Evolutionary conservation across 75 land plant genomes (phyloP), one percentile per base, ranked within the genome.

Genomic region (Pinus taeda): DNA sequence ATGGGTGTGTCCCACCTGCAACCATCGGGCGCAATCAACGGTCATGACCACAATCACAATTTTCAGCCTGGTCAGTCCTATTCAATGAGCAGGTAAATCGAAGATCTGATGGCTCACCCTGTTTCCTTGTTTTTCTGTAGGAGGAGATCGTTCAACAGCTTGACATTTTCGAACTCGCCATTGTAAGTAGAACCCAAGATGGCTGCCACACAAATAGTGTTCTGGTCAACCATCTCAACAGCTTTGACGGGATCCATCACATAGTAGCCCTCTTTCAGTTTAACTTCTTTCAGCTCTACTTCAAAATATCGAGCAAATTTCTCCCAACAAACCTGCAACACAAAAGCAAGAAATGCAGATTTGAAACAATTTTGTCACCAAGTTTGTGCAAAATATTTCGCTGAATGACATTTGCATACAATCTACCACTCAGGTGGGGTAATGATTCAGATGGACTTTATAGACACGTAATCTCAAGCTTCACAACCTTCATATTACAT

Each of bases 161-260:
- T 80, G 42, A 83, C 88, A 79, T 86, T 82, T 73, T 86, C 86
- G 57, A 86, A 84, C 26, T 86, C 88, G 33, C 82, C 88, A 71
- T 86, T 86, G 74, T 86, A 86, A 20, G 82, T 86, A 3, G 88
- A 86, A 15, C 88, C 88, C 55, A 86, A 70, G 55, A 83, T 86
- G 71, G 88, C 86, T 60, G 76, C 72, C 24, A 86, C 79, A 63
- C 79, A 83, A 24, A 85, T 86, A 7, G 88, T 86, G 74, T 86
- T 86, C 76, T 86, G 82, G 73, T 84, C 86, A 12, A 80, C 87
- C 61, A 86, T 2, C 71, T 80, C 86, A 14, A 86, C 88, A 58
- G 82, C 88, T 60, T 60, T 60, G 15, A 39, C 70, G 15, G 87
- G 87, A 71, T 85, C 81, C 87, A 85, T 82, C 15, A 85, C 85